These are phyloP conservation scores for Ensete ventricosum DNA, from an alignment of 176 grass and related monocot species.

Conservation along the genomic window DNA sequence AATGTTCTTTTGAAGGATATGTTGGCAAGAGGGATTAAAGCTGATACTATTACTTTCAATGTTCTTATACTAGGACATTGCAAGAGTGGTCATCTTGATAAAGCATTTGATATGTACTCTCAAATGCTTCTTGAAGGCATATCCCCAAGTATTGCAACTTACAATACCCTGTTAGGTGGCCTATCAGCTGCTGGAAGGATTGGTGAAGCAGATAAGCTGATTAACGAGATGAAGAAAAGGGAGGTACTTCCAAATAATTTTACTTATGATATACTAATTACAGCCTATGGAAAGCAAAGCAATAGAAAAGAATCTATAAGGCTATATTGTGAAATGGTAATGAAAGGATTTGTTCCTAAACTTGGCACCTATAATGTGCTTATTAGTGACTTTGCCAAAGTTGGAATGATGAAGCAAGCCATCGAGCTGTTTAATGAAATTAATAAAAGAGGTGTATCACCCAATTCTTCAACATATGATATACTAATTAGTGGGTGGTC, in stretches of 20 bases:
- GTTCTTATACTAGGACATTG: constrained; percentile 81
- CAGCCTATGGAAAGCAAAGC: constrained; percentile 62
- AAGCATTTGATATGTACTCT: constrained; percentile 55
- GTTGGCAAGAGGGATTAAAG: constrained; percentile 47
- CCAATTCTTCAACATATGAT: constrained; percentile 65
- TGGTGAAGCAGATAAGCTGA: constrained; percentile 43
- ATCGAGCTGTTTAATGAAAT: constrained; percentile 74
- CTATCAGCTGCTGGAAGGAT: constrained; percentile 64
- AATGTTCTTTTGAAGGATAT: constrained; percentile 59
- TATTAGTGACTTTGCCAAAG: constrained; percentile 55
- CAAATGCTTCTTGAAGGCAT: constrained; percentile 53
- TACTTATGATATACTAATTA: constrained; percentile 83
- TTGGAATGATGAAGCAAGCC: constrained; percentile 92
- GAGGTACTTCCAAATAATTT: constrained; percentile 44
- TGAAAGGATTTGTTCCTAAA: constrained; percentile 82
- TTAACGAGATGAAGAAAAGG: constrained; percentile 57
- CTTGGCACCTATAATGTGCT: constrained; percentile 84
- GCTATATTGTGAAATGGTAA: constrained; percentile 83
- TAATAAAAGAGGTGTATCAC: constrained; percentile 50
- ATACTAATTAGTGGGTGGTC: constrained; percentile 87
- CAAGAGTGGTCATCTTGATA: constrained; percentile 55
- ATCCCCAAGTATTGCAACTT: constrained; percentile 59
- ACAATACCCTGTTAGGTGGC: constrained; percentile 79
- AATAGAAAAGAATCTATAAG: constrained; percentile 61
- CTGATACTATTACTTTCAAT: constrained; percentile 70